Evolutionary conservation across 164 flowering plant genomes (phyloP), one percentile per base, ranked within the genome.

Genomic region (Chimonanthus salicifolius): DNA sequence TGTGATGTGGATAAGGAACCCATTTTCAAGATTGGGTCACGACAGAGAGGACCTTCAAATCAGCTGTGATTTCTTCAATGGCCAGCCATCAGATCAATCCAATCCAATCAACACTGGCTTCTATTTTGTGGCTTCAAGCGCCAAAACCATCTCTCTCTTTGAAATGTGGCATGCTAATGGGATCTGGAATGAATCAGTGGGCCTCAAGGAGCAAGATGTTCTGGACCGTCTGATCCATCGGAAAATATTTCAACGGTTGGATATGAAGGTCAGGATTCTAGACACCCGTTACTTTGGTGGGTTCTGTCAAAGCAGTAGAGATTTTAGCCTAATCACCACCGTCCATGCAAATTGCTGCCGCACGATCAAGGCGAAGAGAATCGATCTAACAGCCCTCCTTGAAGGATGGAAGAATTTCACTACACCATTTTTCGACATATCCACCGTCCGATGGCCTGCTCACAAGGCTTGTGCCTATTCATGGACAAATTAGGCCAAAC

Each of bases 341-440:
- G 85, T 91, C 33, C 96, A 91, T 75, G 88, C 92, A 10, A 91
- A 89, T 65, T 91, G 94, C 69, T 91, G 97, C 67, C 84, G 87
- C 66, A 84, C 79, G 44, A 87, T 89, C 3, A 44, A 10, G 0
- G 92, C 97, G 6, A 91, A 91, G 76, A 68, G 84, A 6, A 67
- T 4, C 0, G 94, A 91, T 69, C 68, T 89, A 9, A 75, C 68
- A 49, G 77, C 72, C 2, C 84, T 85, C 9, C 80, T 86, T 44
- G 73, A 67, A 18, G 88, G 83, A 49, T 91, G 94, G 94, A 80
- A 74, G 72, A 67, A 62, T 60, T 83, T 82, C 58, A 82, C 70
- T 79, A 2, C 16, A 54, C 60, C 4, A 54, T 54, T n/a, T n/a
- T 11, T 11, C 60, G 60, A n/a, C 16, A 65, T 60, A n/a, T 46